Evolutionary conservation across 495 filamentous ascomycete species (phyloP), one percentile per base, ranked within the genome.

Genomic region (Hypoxylon crocopeplum): DNA sequence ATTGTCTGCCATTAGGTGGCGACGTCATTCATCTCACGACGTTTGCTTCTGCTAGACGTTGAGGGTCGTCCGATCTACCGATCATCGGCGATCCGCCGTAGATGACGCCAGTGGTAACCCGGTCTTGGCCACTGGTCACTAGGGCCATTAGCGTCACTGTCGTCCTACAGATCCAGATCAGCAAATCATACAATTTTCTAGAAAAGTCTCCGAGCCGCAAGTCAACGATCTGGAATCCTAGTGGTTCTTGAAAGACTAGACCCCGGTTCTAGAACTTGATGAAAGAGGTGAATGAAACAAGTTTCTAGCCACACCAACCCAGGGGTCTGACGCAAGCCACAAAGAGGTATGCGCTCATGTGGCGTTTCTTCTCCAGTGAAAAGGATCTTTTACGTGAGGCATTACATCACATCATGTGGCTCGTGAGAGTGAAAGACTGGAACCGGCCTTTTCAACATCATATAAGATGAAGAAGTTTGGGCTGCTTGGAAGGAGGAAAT

Each of bases 231-330:
- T 55, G n/a, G n/a, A 58, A 40, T 47, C 45, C 40, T 41, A 42
- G 29, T 56, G 53, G 40, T 12, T 19, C 56, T 10, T 33, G 30
- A 13, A 29, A 37, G 37, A 39, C 22, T 11, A 1, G 27, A 58
- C 30, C 58, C 49, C 30, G 52, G 55, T 33, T 50, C 22, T 59
- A 29, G 49, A 34, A 38, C 48, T 2, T 34, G 20, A 39, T 21
- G 34, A 49, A 42, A 27, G 8, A 37, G 13, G 41, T 10, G 33
- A 30, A 45, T 0, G 36, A 65, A 69, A 59, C 67, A 64, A 56
- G 67, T 67, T 69, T 69, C 48, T 64, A 67, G 51, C 67, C 63
- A 69, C 63, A 69, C 49, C 48, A 44, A 58, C 32, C 32, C 19
- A 30, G 21, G 13, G n/a, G 33, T 38, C 51, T 55, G 51, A 42